phyloP scores from a whole-genome alignment of 345 rosid genomes.

The Populus ilicifolia region DNA sequence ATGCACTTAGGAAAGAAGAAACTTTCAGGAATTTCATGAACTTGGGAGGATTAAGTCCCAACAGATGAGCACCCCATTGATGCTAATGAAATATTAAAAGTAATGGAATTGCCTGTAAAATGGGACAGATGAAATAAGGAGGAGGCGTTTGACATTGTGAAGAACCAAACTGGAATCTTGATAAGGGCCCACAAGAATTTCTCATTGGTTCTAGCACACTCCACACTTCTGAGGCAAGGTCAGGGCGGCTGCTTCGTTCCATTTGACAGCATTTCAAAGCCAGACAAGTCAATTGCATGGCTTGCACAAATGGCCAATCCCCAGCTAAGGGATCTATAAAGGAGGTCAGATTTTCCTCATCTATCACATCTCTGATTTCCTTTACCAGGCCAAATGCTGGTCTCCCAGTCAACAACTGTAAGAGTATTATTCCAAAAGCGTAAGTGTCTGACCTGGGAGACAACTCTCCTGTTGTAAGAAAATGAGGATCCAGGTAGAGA shows the following conservation, averaged over 20 bases:
- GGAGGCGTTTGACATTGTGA: constrained; percentile 56
- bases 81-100: neutral
- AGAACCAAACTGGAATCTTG: constrained; percentile 31
- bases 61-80: too few relatives aligned
- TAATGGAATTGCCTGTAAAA: constrained; percentile 56
- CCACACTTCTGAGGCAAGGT: constrained; percentile 81
- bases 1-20: neutral
- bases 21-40: too few relatives aligned
- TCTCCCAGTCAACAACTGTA: constrained; percentile 72
- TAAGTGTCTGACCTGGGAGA: constrained; percentile 77
- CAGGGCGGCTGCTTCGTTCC: constrained; percentile 62
- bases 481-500: constrained; percentile 77
- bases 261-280: constrained; percentile 80
- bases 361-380: constrained; percentile 64
- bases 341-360: constrained; percentile 44
- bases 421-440: constrained; percentile 70
- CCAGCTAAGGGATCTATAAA: constrained; percentile 88
- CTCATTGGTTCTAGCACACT: constrained; percentile 82
- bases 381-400: constrained; percentile 56
- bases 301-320: constrained; percentile 90
- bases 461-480: constrained; percentile 64
- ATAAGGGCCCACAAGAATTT: constrained; percentile 70
- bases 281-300: constrained; percentile 70
- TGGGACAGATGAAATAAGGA: constrained; percentile 74
- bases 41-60: too few relatives aligned